Percentiles rank a stretch among this genome's conserved stretches.
Evolutionary conservation across 2,329 filamentous ascomycete genomes (phyloP).

Genomic region (Cladosporium sp.): DNA sequence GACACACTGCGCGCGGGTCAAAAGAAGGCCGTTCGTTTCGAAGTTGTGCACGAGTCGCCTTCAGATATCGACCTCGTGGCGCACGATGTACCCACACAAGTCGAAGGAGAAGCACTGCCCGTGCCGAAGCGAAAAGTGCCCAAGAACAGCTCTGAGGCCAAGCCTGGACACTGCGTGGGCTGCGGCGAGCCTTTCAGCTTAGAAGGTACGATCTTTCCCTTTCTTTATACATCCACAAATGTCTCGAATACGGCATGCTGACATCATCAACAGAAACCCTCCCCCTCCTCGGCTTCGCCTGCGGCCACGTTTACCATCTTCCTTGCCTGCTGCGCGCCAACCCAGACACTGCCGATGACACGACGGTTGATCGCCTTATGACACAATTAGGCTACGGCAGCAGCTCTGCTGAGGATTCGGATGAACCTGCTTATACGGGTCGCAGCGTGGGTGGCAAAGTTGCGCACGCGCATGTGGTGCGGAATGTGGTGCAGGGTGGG

Average conservation of each 20-base stretch:
- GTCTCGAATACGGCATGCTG: background rate
- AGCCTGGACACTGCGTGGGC: constrained; percentile 44
- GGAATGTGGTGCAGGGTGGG: constrained; percentile 61
- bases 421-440: constrained; percentile 44
- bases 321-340: constrained; percentile 63
- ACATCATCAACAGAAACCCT: constrained; percentile 57
- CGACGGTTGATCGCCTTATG: constrained; percentile 32
- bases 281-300: constrained; percentile 77
- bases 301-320: constrained; percentile 79
- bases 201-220: constrained; percentile 36
- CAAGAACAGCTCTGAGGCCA: constrained; percentile 27
- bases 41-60: constrained; percentile 55
- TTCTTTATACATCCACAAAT: background rate
- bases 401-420: constrained; percentile 39
- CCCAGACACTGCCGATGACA: constrained; percentile 41
- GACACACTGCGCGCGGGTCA: constrained; percentile 77
- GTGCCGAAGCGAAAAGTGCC: constrained; percentile 30
- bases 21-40: constrained; percentile 84
- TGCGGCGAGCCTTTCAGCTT: constrained; percentile 43
- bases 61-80: constrained; percentile 39
- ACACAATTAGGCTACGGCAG: constrained; percentile 44
- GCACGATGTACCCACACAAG: constrained; percentile 34
- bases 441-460: constrained; percentile 83
- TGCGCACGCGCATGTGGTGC: constrained; percentile 76
- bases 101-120: constrained; percentile 30